A percentile compares a stretch with the other conserved stretches of the same genome.
phyloP scores from a whole-genome alignment of 1,284 basidiomycete genomes.

The Leccinum pachyderme region DNA sequence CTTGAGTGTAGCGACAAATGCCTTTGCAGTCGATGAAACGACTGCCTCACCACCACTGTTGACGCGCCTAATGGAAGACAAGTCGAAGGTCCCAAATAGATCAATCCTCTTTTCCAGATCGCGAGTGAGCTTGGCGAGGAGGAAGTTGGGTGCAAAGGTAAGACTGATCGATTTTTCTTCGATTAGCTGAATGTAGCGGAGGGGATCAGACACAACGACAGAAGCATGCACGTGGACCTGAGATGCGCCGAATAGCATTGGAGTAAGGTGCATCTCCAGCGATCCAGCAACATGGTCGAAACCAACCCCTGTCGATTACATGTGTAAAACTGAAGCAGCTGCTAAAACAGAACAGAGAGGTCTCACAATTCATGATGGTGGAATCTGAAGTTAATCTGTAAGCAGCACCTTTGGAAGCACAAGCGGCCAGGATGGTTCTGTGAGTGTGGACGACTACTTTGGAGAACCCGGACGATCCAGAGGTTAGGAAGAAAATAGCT shows the following conservation, averaged over 20 bases:
- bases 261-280: constrained; percentile 31
- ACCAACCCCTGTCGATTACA: constrained; percentile 29
- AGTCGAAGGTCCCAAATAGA: constrained; percentile 28
- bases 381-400: constrained; percentile 27
- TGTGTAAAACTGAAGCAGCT: not conserved
- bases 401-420: constrained; percentile 18
- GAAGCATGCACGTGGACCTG: constrained; percentile 31
- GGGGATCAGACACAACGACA: constrained; percentile 23
- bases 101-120: constrained; percentile 25
- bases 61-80: constrained; percentile 32
- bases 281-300: constrained; percentile 40
- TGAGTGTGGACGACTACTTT: constrained; percentile 37
- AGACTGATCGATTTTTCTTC: constrained; percentile 24
- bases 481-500: constrained; percentile 33
- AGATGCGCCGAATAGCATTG: constrained; percentile 25
- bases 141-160: constrained; percentile 45
- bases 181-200: constrained; percentile 25
- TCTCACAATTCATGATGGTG: constrained; percentile 29
- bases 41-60: constrained; percentile 41
- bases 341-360: too few species aligned
- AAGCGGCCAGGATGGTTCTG: constrained; percentile 28
- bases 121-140: constrained; percentile 37
- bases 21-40: constrained; percentile 36
- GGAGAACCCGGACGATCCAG: constrained; percentile 36
- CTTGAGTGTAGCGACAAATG: constrained; percentile 34